phyloP scores from a whole-genome alignment of 208 protist species.

The Acanthamoeba culbertsoni region DNA sequence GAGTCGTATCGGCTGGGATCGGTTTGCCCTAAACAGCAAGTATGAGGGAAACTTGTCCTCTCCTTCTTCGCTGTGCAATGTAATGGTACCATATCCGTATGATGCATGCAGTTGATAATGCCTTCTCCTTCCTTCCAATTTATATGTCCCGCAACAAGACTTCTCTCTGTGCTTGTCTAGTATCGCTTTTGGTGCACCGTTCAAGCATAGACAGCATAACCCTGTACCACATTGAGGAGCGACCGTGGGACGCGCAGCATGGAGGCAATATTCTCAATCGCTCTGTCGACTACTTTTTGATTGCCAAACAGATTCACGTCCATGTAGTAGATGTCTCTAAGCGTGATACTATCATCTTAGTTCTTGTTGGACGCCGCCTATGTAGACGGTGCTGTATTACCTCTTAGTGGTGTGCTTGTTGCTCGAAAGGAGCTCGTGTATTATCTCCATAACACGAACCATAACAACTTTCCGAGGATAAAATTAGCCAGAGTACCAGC shows the following conservation, averaged over 20 bases:
- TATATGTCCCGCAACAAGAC: not conserved
- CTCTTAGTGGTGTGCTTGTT: conserved; percentile 35
- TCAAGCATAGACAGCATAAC: not conserved
- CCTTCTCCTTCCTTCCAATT: not conserved
- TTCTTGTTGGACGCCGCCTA: not conserved
- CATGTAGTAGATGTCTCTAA: conserved; percentile 56
- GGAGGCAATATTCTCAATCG: conserved; percentile 39
- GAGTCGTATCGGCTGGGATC: not conserved
- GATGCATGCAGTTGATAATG: not conserved
- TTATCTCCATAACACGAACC: not conserved
- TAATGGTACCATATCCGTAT: not conserved
- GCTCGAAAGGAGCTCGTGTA: not conserved
- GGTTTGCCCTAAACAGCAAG: not conserved
- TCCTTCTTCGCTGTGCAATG: not conserved
- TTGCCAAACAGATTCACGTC: conserved; percentile 18
- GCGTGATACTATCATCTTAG: not conserved
- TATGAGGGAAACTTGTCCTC: not conserved
- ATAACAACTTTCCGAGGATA: not conserved
- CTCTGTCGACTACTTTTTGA: not conserved
- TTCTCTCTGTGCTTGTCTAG: not conserved
- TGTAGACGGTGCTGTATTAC: not conserved
- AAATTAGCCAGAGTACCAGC: not conserved
- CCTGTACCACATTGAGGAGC: not conserved
- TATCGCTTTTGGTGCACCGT: not conserved
- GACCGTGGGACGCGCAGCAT: not conserved